Evolutionary conservation across 2,329 filamentous ascomycete genomes (phyloP).

Genomic region (Aspergillus sclerotialis): DNA sequence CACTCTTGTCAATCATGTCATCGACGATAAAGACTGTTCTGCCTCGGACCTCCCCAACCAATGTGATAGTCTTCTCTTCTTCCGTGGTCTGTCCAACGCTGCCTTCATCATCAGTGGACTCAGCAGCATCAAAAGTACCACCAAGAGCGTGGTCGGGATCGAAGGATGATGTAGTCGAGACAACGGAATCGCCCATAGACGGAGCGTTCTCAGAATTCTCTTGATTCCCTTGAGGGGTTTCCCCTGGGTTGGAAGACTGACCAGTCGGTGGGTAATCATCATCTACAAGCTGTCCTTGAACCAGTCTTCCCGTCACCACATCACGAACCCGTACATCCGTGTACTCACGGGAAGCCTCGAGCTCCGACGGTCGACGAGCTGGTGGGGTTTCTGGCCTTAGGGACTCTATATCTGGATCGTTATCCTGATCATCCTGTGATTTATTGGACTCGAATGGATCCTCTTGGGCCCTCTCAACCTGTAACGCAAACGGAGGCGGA

Average conservation of each 20-base stretch:
- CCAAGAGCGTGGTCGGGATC: slow-evolving; percentile 67
- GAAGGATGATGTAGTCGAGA: slow-evolving; percentile 73
- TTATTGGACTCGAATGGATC: slow-evolving; percentile 12
- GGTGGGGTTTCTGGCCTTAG: slow-evolving; percentile 31
- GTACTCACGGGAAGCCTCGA: slow-evolving; percentile 49
- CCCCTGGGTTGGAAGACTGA: slow-evolving; percentile 53
- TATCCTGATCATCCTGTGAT: slow-evolving; percentile 8
- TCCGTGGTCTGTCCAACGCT: slow-evolving; percentile 53
- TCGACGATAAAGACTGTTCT: slow-evolving; percentile 91
- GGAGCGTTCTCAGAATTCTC: slow-evolving; percentile 52
- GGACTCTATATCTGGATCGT: slow-evolving; percentile 21
- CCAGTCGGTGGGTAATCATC: slow-evolving; percentile 81
- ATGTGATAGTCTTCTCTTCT: slow-evolving; percentile 88
- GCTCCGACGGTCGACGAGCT: slow-evolving; percentile 36
- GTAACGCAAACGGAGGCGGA: slow-evolving; percentile 21
- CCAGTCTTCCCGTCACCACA: slow-evolving; percentile 81
- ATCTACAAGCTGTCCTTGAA: slow-evolving; percentile 92
- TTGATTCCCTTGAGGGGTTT: slow-evolving; percentile 40
- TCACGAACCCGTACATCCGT: slow-evolving; percentile 78
- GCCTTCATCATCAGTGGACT: slow-evolving; percentile 80
- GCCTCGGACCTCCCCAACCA: slow-evolving; percentile 90
- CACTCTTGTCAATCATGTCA: slow-evolving; percentile 97
- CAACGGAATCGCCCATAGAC: slow-evolving; percentile 73
- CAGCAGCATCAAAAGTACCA: slow-evolving; percentile 76
- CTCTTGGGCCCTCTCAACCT: slow-evolving; percentile 13